Evolutionary conservation across 2,329 filamentous ascomycete species (phyloP).

Genomic region (Blumeria graminis): DNA sequence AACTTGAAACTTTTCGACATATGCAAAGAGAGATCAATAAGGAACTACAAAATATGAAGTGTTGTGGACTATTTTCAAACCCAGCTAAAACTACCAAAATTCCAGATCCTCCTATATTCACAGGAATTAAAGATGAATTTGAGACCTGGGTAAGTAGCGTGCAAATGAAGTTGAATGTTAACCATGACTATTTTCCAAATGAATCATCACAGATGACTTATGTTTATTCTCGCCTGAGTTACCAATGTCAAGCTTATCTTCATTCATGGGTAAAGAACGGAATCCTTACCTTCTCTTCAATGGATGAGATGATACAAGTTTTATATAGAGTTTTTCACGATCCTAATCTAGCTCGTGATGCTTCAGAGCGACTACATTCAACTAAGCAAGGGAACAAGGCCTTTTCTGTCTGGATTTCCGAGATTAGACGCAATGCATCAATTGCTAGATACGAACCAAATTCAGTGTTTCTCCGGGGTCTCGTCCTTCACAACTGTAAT

Average conservation of each 20-base stretch:
- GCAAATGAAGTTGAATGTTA: neutral
- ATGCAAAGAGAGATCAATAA: too few relatives aligned
- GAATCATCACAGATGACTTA: neutral
- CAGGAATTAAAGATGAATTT: neutral
- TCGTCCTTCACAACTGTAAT: neutral
- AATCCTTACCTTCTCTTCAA: neutral
- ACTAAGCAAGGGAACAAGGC: neutral
- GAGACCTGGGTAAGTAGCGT: neutral
- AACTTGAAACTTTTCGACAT: too few relatives aligned
- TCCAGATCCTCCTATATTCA: neutral
- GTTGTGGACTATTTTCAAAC: too few relatives aligned
- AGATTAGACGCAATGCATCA: neutral
- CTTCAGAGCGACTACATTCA: neutral
- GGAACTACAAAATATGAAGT: too few relatives aligned
- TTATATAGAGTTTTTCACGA: neutral
- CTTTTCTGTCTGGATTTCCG: neutral
- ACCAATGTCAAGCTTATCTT: neutral
- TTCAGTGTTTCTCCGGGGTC: neutral
- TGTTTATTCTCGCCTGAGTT: neutral
- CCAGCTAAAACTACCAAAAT: neutral
- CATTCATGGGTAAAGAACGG: neutral
- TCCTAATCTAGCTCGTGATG: neutral
- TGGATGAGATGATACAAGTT: neutral
- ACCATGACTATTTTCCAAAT: neutral
- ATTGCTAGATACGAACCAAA: neutral